Evolutionary conservation across 1,284 basidiomycete genomes (phyloP).

Genomic region (Cutaneotrichosporon cutaneum): DNA sequence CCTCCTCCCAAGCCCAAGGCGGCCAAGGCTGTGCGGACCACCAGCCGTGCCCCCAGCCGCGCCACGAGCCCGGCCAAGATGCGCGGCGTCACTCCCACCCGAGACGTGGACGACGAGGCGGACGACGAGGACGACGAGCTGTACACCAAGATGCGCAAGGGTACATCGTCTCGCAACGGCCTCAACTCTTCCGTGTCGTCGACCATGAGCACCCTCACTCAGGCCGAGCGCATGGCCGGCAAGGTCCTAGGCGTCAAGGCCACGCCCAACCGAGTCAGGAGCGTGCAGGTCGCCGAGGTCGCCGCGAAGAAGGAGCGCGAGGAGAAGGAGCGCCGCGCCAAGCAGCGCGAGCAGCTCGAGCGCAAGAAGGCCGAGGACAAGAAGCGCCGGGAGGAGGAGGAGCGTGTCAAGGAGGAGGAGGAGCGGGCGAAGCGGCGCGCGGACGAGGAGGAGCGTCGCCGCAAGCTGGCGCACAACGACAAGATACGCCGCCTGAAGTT

Average conservation of each 20-base stretch:
- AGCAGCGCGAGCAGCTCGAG: slow-evolving; percentile 74
- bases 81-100: slow-evolving; percentile 1
- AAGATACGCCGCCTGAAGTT: slow-evolving; percentile 46
- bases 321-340: slow-evolving; percentile 73
- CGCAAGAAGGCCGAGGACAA: slow-evolving; percentile 66
- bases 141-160: not conserved
- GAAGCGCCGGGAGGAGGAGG: slow-evolving; percentile 75
- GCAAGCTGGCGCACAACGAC: slow-evolving; percentile 46
- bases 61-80: not conserved
- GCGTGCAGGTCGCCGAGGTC: slow-evolving; percentile 71
- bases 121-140: slow-evolving; percentile 12
- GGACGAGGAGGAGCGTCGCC: slow-evolving; percentile 68
- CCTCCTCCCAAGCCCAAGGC: slow-evolving; percentile 15
- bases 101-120: slow-evolving; percentile 10
- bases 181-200: slow-evolving; percentile 14
- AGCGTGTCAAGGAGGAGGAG: slow-evolving; percentile 62
- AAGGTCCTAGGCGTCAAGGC: slow-evolving; percentile 51
- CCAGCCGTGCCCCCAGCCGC: not conserved
- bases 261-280: slow-evolving; percentile 62
- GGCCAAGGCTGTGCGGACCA: slow-evolving; percentile 7
- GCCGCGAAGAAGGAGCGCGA: slow-evolving; percentile 90
- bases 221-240: slow-evolving; percentile 44
- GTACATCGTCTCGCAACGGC: not conserved
- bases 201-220: slow-evolving; percentile 27
- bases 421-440: slow-evolving; percentile 37